Evolutionary conservation across 1,139 yeast genomes (phyloP), one percentile per base, ranked within the genome.

Genomic region (Pichia sp.): DNA sequence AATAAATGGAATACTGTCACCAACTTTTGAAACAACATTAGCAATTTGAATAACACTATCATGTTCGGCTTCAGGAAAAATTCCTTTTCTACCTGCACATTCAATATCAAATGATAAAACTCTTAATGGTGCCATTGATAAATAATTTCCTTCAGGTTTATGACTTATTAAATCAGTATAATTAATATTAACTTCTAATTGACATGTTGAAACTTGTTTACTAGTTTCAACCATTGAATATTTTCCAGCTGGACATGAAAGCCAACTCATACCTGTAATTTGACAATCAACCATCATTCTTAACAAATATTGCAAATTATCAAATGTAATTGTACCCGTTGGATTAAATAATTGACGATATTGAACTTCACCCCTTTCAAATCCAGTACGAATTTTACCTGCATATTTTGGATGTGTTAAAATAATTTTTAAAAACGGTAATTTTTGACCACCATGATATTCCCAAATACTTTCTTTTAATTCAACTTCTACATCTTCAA

Each of bases 31-130:
- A 3, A 91, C 95, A 20, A 89, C 96, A 56, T 88, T 91, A 5
- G 98, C 98, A 50, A 93, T 91, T 62, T 93, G 98, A 57, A 93
- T 93, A 8, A 93, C 96, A 0, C 96, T 84, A 63, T 93, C 99
- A 37, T 78, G 74, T 47, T 85, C 83, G 1, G 99, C 84, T 59
- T 93, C 98, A 0, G 99, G 98, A 61, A 93, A 93, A 16, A 91
- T 74, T 40, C 98, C 98, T 50, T 87, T 85, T 63, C 99, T 77
- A 38, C 98, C 98, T 6, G 98, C 94, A 73, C 99, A 93, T 64
- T 93, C 99, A 48, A 93, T 91, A 69, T 93, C 98, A 61, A 91
- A 91, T 10, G 97, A 88, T 49, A 93, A 68, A 35, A 93, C 81
- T 57, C 99, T 80, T 47, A 93, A 70, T 0, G 98, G 98, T 0